A percentile compares a stretch with the other conserved stretches of the same genome.
Evolutionary conservation across 2,329 filamentous ascomycete genomes (phyloP).

Genomic region (Phyllosticta paracitricarpa): DNA sequence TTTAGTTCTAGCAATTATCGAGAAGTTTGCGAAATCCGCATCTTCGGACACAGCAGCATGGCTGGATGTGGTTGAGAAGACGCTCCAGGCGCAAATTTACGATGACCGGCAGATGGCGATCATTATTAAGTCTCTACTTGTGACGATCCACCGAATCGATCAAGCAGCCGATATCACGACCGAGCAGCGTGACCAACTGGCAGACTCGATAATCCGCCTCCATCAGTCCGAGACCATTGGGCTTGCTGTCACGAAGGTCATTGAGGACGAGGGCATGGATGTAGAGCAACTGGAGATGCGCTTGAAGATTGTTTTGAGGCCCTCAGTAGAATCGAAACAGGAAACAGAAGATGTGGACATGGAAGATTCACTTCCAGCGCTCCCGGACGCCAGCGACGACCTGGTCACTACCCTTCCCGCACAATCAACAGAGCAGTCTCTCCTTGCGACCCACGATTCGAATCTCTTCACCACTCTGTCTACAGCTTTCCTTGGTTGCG

Average conservation of each 20-base stretch:
- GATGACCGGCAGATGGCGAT: constrained; percentile 54
- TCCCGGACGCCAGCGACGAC: constrained; percentile 8
- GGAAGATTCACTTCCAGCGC: constrained; percentile 26
- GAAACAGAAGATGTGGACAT: constrained; percentile 41
- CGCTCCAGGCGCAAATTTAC: constrained; percentile 51
- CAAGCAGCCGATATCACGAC: constrained; percentile 46
- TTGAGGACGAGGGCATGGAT: constrained; percentile 59
- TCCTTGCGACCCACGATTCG: constrained; percentile 16
- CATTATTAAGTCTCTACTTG: constrained; percentile 54
- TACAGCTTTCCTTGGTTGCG: constrained; percentile 21
- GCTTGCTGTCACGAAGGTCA: constrained; percentile 54
- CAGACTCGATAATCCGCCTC: constrained; percentile 23
- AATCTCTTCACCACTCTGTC: constrained; percentile 22
- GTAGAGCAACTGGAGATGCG: constrained; percentile 66
- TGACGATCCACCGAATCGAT: constrained; percentile 49
- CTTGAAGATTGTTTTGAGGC: constrained; percentile 56
- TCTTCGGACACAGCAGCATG: neutral
- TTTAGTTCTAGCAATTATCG: constrained; percentile 47
- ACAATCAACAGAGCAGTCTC: constrained; percentile 20
- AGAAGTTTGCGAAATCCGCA: constrained; percentile 4
- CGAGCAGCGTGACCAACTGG: constrained; percentile 21
- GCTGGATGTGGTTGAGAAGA: constrained; percentile 44
- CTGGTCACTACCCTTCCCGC: constrained; percentile 16
- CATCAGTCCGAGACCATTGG: constrained; percentile 26
- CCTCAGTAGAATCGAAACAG: constrained; percentile 23